These are phyloP conservation scores for Fomes fomentarius DNA, from an alignment of 1,284 basidiomycete genomes.

Conservation along the genomic window DNA sequence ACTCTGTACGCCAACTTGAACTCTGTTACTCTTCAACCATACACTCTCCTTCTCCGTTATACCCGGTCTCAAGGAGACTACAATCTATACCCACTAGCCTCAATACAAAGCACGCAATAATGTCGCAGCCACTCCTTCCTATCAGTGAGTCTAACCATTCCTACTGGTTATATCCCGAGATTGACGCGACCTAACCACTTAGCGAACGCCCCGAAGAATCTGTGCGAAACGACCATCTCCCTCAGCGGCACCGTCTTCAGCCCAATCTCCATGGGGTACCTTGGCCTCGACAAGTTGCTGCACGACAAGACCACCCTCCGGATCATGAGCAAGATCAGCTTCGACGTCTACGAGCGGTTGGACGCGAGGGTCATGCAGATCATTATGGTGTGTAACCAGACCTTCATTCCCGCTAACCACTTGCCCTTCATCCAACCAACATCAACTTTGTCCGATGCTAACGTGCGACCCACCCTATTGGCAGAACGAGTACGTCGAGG, in stretches of 20 bases:
- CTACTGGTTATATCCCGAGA: neutral
- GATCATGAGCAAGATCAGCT: neutral
- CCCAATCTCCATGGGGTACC: neutral
- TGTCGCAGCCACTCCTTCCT: neutral
- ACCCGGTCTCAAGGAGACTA: too few relatives aligned
- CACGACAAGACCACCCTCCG: neutral
- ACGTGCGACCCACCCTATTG: too few relatives aligned
- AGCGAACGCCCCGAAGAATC: neutral
- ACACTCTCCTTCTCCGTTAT: too few relatives aligned
- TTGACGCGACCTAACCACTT: neutral
- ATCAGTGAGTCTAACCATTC: neutral
- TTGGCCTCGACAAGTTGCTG: neutral
- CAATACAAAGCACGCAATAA: too few relatives aligned
- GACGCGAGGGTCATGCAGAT: neutral
- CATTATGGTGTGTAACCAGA: neutral
- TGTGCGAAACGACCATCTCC: neutral
- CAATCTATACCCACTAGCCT: too few relatives aligned
- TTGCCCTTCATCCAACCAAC: too few relatives aligned
- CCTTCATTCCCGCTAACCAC: too few relatives aligned
- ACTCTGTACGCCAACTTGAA: too few relatives aligned
- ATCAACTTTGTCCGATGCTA: too few relatives aligned
- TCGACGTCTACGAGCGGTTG: neutral
- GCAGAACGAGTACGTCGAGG: neutral
- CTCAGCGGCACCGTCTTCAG: neutral
- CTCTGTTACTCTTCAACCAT: neutral